Evolutionary conservation across 2,329 filamentous ascomycete species (phyloP), one percentile per base, ranked within the genome.

Genomic region (Rhytidhysteron rufulum): DNA sequence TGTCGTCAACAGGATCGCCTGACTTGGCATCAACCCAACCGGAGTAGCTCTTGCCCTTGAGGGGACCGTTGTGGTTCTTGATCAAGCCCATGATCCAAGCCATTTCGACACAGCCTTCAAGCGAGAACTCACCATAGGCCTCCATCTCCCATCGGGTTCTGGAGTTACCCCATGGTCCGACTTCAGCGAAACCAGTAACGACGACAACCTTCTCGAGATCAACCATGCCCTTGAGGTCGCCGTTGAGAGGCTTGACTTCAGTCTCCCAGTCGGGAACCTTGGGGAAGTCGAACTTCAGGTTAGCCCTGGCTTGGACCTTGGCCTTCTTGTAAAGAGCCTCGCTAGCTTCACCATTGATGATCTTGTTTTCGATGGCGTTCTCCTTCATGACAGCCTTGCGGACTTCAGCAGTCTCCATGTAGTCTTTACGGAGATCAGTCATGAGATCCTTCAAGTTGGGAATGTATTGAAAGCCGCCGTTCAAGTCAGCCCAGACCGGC

Each of bases 71-170:
- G 75, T 95, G 88, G 68, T 98, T 95, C 78, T 91, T 96, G 74
- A 98, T 97, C 44, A 97, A 82, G 61, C 93, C 93, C 91, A 97
- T 98, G 68, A 98, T 88, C 93, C 93, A 98, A 22, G 93, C 90
- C 93, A 98, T 98, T 70, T 98, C 93, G 45, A 98, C 85, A 59
- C 93, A 97, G 21, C 93, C 93, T 68, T 98, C 94, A 11, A 98
- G 80, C 7, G 93, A 97, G 73, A 98, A 98, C 61, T 95, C 80
- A 62, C 93, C 93, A 53, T 90, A 83, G 1, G 93, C 90, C 68
- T 98, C 93, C 91, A 98, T 98, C 74, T 98, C 93, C 93, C 93
- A 98, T 47, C 93, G 83, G 33, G 93, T 98, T 58, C 93, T 83
- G 3, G 93, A 91, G 75, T 97, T 98, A 75, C 93, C 93, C 94